Evolutionary conservation across 1,284 basidiomycete genomes (phyloP).

Genomic region (Lignosus rhinocerotis): DNA sequence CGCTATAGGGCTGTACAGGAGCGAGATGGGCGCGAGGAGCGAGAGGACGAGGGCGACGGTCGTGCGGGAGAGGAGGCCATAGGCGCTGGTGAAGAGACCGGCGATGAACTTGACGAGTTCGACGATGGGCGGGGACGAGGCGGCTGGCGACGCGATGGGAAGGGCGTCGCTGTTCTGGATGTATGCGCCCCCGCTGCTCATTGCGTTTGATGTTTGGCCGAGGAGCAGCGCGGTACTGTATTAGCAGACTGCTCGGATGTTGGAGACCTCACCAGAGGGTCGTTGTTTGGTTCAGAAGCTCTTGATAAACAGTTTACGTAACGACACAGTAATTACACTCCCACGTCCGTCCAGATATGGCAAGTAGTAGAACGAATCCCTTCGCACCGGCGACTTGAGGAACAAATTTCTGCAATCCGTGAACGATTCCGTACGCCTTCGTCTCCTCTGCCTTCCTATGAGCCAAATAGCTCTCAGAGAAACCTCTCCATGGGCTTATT

Average conservation of each 20-base stretch:
- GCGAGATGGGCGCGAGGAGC: conserved; percentile 30
- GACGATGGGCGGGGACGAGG: conserved; percentile 25
- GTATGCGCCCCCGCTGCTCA: neutral
- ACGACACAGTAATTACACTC: too few species aligned
- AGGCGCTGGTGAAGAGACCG: conserved; percentile 7
- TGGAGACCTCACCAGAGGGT: too few species aligned
- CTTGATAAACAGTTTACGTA: neutral
- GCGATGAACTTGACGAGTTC: conserved; percentile 20
- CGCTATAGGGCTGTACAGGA: conserved; percentile 38
- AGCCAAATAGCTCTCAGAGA: neutral
- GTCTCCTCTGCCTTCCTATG: neutral
- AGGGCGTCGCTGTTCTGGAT: neutral
- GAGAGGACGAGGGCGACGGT: conserved; percentile 17
- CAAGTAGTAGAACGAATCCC: conserved; percentile 15
- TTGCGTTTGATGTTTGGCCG: neutral
- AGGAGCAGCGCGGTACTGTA: too few species aligned
- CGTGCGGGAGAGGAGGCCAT: conserved; percentile 16
- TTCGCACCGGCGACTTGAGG: conserved; percentile 16
- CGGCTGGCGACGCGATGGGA: neutral
- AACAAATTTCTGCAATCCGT: conserved; percentile 14
- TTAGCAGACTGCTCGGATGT: too few species aligned
- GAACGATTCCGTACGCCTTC: conserved; percentile 12
- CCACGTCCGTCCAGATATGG: conserved; percentile 16
- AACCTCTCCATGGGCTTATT: too few species aligned
- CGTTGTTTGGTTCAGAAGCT: neutral